Base-by-base conservation (phyloP, 345 rosid species). In the Linum tenue region DNA sequence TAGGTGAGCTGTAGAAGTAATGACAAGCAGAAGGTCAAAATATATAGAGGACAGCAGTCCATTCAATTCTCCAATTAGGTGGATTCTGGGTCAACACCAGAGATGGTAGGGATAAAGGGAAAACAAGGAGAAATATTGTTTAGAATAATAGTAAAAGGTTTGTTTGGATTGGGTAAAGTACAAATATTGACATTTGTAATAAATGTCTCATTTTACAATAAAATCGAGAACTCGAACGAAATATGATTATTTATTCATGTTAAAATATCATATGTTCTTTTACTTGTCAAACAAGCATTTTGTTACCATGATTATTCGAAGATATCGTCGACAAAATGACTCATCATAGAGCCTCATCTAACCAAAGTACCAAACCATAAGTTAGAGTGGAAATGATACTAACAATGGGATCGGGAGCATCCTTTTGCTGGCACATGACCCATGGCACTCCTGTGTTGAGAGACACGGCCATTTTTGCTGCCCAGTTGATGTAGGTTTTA, bases 351-450 rank as follows among this genome's bases (percentile, higher is more conserved):
- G 31, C 31, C 31, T 22, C 31, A 22, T 22, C 31, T 22, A 22
- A 22, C 31, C 31, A 22, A 22, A 22, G 31, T 22, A 22, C 1
- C 31, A 22, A 22, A 22, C 31, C 31, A 22, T 22, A 22, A 22
- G 31, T 22, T 22, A 22, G 31, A 22, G 31, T 22, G 12, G 17
- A 16, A 57, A 66, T 39, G 39, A 39, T 64, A 74, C 87, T 82
- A 69, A 92, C 98, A 61, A 92, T 76, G 12, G 97, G 90, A 76
- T 90, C 98, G 75, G 98, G 97, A 67, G 97, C 98, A 76, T 92
- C 87, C 40, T 60, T 65, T 83, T 90, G 98, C 70, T 92, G 96
- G 75, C 98, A 92, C 98, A 90, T 90, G 69, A 90, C 94, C 98
- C 98, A 92, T 22, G 98, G 98, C 42, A 92, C 97, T 6, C 96